A percentile compares a stretch with the other conserved stretches of the same genome.
Evolutionary conservation across 202 grass and related monocot genomes (phyloP).

Genomic region (Dendrocalamus latiflorus): DNA sequence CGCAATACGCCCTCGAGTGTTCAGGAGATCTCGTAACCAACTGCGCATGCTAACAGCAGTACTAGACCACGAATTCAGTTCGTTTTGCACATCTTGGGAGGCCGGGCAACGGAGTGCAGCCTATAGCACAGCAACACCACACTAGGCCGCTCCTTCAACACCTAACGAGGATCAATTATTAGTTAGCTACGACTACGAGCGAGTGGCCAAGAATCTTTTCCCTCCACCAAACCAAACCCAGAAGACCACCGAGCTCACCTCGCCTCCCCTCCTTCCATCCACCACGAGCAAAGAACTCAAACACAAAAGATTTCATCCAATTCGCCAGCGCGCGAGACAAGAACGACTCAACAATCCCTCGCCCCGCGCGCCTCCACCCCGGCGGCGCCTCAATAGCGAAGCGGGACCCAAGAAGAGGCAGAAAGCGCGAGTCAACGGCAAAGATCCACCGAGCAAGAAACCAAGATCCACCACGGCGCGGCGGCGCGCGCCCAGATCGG

Average conservation of each 20-base stretch:
- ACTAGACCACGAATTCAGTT: background rate
- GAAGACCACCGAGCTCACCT: background rate
- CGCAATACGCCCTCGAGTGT: background rate
- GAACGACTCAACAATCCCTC: background rate
- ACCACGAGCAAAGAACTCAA: background rate
- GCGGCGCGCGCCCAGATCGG: constrained; percentile 12
- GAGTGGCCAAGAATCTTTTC: background rate
- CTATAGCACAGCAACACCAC: background rate
- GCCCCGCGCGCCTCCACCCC: background rate
- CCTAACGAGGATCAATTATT: background rate
- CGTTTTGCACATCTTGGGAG: background rate
- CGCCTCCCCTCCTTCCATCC: background rate
- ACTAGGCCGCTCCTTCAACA: background rate
- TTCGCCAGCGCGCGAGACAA: background rate
- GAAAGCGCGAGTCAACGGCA: constrained; percentile 10
- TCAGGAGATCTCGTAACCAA: background rate
- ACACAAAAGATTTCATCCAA: background rate
- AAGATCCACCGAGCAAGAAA: constrained; percentile 6
- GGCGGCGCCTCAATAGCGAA: background rate
- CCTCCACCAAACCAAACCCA: background rate
- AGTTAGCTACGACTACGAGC: background rate
- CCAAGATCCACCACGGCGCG: constrained; percentile 17
- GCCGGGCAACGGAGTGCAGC: background rate
- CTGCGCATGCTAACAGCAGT: background rate
- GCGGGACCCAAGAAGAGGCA: background rate